Evolutionary conservation across 306 rosid species (phyloP), one percentile per base, ranked within the genome.

Genomic region (Dalbergia cultrata): DNA sequence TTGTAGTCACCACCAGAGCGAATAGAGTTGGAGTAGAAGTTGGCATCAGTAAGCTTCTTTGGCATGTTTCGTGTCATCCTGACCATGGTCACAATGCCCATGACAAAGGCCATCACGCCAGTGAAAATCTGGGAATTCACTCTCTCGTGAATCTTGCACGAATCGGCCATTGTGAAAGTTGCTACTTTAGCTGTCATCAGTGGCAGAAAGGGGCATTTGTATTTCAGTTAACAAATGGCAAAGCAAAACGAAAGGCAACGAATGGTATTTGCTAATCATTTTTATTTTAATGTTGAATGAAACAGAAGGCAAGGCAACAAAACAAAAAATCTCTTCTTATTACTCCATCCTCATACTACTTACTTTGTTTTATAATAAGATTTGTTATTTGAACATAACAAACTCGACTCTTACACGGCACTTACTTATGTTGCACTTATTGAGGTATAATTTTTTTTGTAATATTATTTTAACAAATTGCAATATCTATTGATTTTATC

Each of bases 21-120:
- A 61, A 49, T 77, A 16, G 89, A 68, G 68, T 80, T 86, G 76
- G 91, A 88, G 88, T 93, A 91, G 83, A 92, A 82, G 88, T 87
- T 87, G 58, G 96, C 91, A 77, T 91, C 90, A 1, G 95, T 89
- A 45, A 93, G 90, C 85, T 84, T 89, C 91, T 86, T 93, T 0
- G 95, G 97, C 93, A 92, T 86, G 92, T 78, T 91, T 22, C 85
- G 80, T 6, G 91, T 90, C 84, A 93, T 79, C 75, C 90, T 90
- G 54, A 90, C 96, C 93, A 92, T 88, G 37, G 99, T 81, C 18
- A 92, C 69, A 7, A 93, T 85, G 10, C 97, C 96, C 97, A 93
- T 87, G 26, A 95, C 44, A 74, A 93, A 88, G 53, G 98, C 91
- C 93, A 95, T 78, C 31, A 93, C 74, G 4, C 87, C 97, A 13